Evolutionary conservation across 129 eudicot species (phyloP).

Genomic region (Daucus carota): DNA sequence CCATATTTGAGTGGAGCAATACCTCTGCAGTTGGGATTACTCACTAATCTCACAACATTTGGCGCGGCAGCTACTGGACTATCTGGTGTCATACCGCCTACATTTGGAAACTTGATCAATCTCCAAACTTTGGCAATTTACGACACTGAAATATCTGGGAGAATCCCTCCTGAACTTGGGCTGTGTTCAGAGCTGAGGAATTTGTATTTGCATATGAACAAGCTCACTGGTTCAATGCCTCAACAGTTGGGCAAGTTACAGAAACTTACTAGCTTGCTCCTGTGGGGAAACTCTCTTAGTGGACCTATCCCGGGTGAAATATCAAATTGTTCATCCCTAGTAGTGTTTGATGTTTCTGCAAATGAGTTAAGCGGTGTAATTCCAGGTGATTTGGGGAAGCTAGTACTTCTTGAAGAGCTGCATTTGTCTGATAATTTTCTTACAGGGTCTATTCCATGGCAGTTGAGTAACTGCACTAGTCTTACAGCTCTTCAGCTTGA

Average conservation of each 20-base stretch:
- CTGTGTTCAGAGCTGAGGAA: conserved; percentile 64
- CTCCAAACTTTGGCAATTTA: conserved; percentile 78
- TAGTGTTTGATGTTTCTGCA: conserved; percentile 78
- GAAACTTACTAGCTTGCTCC: conserved; percentile 75
- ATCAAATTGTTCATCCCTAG: conserved; percentile 73
- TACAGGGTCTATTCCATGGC: conserved; percentile 57
- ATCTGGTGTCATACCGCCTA: conserved; percentile 59
- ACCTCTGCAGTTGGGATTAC: conserved; percentile 60
- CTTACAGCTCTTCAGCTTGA: conserved; percentile 84
- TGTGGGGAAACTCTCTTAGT: conserved; percentile 76
- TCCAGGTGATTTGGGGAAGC: conserved; percentile 73
- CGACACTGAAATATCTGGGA: conserved; percentile 66
- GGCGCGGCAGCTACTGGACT: conserved; percentile 95
- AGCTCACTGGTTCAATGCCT: conserved; percentile 76
- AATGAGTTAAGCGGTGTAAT: conserved; percentile 70
- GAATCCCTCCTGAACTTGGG: conserved; percentile 71
- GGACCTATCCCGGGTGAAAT: conserved; percentile 69
- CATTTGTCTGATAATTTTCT: conserved; percentile 82
- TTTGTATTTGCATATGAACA: conserved; percentile 84
- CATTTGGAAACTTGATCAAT: conserved; percentile 69
- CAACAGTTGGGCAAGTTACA: conserved; percentile 57
- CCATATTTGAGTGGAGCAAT: conserved; percentile 71
- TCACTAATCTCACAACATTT: conserved; percentile 72
- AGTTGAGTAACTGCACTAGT: conserved; percentile 80
- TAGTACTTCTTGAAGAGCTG: conserved; percentile 68